Percentiles rank a stretch among this genome's conserved stretches.
These are phyloP conservation scores for Rostrohypoxylon terebratum DNA, from an alignment of 495 filamentous ascomycete species.

Conservation along the genomic window DNA sequence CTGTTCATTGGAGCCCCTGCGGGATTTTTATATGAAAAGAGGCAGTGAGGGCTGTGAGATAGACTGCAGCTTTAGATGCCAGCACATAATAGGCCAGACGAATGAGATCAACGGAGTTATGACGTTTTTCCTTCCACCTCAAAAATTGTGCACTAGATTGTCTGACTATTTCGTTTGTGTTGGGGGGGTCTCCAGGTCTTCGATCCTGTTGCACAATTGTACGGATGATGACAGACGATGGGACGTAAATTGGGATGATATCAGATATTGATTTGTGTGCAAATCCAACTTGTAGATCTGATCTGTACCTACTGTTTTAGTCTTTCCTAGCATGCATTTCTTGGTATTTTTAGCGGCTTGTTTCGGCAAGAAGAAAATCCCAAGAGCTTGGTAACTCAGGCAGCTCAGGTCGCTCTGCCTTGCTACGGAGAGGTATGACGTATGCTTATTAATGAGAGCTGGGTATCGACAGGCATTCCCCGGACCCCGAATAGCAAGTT, in stretches of 20 bases:
- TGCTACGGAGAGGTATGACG: slow-evolving; percentile 25
- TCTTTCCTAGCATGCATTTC: not conserved
- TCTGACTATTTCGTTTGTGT: not conserved
- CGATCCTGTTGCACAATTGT: slow-evolving; percentile 15
- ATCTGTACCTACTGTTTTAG: too few relatives aligned
- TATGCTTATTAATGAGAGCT: slow-evolving; percentile 32
- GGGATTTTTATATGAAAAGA: slow-evolving; percentile 32
- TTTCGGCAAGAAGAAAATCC: slow-evolving; percentile 29
- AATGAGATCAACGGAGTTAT: slow-evolving; percentile 18
- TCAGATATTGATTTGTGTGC: slow-evolving; percentile 13
- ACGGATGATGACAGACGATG: slow-evolving; percentile 10
- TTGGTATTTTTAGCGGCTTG: slow-evolving; percentile 6
- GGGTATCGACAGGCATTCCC: slow-evolving; percentile 40
- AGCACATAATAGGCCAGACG: slow-evolving; percentile 12
- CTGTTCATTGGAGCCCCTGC: slow-evolving; percentile 25
- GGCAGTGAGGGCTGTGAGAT: slow-evolving; percentile 14
- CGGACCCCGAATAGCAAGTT: slow-evolving; percentile 30
- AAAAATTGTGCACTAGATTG: not conserved
- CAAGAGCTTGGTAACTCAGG: slow-evolving; percentile 31
- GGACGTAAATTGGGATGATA: slow-evolving; percentile 1
- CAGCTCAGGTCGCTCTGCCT: slow-evolving; percentile 10
- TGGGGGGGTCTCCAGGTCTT: not conserved
- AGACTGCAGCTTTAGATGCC: slow-evolving; percentile 14
- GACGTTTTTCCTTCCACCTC: slow-evolving; percentile 12
- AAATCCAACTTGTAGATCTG: slow-evolving; percentile 4